A percentile compares a stretch with the other conserved stretches of the same genome.
phyloP scores from a whole-genome alignment of 2,329 filamentous ascomycete species.

The Aspergillus ustus region DNA sequence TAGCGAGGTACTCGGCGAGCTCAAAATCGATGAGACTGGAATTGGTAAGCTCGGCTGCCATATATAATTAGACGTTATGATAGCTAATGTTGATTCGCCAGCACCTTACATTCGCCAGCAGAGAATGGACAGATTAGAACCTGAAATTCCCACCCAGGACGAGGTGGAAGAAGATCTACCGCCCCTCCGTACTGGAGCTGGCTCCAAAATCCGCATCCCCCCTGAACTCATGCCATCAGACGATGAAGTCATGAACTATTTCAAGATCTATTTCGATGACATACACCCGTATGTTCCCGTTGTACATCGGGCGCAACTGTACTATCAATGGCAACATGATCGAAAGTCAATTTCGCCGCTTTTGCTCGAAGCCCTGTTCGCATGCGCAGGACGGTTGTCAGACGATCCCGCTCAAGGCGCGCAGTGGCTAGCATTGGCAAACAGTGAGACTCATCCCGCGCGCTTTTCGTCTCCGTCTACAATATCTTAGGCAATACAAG shows the following conservation, averaged over 20 bases:
- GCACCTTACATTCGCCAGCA: constrained; percentile 82
- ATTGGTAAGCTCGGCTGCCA: constrained; percentile 65
- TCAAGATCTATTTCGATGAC: constrained; percentile 86
- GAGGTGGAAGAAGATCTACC: constrained; percentile 75
- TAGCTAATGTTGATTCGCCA: constrained; percentile 37
- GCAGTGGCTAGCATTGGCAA: constrained; percentile 90
- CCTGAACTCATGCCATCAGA: constrained; percentile 92
- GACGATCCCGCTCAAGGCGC: constrained; percentile 84
- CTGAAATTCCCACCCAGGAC: constrained; percentile 63
- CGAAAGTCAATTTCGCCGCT: constrained; percentile 85
- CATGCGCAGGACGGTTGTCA: constrained; percentile 80
- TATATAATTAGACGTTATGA: background rate
- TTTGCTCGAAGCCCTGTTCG: constrained; percentile 87
- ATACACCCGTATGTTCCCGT: constrained; percentile 94
- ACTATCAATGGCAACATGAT: constrained; percentile 85
- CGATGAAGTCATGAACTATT: constrained; percentile 78
- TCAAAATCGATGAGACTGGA: constrained; percentile 85
- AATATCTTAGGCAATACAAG: constrained; percentile 5
- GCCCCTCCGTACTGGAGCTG: constrained; percentile 68
- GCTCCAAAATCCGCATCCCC: constrained; percentile 82
- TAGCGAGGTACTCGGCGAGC: constrained; percentile 78
- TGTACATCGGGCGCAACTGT: constrained; percentile 79
- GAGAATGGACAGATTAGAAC: constrained; percentile 54
- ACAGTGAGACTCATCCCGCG: constrained; percentile 62
- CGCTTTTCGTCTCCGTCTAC: constrained; percentile 5